A percentile compares a stretch with the other conserved stretches of the same genome.
Conservation (phyloP, 2,329 filamentous ascomycete species). For the Ceratocystis eucalypticola region DNA sequence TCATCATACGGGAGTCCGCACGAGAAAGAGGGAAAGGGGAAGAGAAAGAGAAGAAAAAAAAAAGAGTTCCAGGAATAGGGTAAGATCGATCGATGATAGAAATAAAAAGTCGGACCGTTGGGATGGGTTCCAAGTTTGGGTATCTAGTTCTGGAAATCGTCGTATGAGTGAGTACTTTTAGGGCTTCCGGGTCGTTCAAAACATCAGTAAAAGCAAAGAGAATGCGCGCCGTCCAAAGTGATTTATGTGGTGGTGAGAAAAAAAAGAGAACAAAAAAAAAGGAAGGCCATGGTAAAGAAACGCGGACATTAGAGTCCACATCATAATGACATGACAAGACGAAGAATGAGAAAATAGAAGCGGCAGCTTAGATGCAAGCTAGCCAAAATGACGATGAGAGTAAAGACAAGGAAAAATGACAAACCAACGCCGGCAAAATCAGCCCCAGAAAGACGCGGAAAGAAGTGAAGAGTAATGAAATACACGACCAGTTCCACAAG, state of each 20-base stretch:
- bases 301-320: background rate
- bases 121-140: constrained; percentile 3
- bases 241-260: constrained; percentile 8
- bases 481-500: constrained; percentile 3
- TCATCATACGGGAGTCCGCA: background rate
- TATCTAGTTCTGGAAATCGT: constrained; percentile 14
- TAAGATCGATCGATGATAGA: background rate
- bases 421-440: background rate
- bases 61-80: background rate
- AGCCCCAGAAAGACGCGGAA: constrained; percentile 10
- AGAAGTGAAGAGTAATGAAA: constrained; percentile 11
- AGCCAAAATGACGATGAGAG: background rate
- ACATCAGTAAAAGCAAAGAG: constrained; percentile 10
- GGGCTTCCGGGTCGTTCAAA: constrained; percentile 11
- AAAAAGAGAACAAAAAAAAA: background rate
- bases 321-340: background rate
- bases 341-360: background rate
- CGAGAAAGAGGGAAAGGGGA: background rate
- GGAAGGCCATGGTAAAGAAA: background rate
- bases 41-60: background rate
- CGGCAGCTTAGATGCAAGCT: background rate
- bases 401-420: background rate
- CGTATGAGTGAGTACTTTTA: constrained; percentile 12
- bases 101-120: background rate
- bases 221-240: constrained; percentile 11